phyloP scores from a whole-genome alignment of 1,139 yeast genomes.

The Blastobotrys petasosporus region DNA sequence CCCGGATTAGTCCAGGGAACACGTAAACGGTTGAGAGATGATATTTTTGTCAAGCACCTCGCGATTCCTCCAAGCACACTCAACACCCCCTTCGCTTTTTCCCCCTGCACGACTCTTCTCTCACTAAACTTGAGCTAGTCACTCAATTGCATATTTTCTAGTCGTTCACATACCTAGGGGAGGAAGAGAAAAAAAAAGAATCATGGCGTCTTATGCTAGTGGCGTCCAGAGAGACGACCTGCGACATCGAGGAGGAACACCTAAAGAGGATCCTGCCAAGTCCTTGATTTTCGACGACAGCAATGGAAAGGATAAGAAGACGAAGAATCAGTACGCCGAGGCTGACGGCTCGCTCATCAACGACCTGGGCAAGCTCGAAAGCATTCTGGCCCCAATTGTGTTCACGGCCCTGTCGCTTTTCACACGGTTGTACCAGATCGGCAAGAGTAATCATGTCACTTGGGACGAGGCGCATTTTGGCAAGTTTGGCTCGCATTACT shows the following conservation, averaged over 20 bases:
- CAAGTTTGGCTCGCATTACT: slow-evolving; percentile 40
- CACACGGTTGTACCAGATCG: slow-evolving; percentile 64
- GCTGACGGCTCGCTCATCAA: slow-evolving; percentile 11
- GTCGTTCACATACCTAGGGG: too few relatives aligned
- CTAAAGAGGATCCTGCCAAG: too few relatives aligned
- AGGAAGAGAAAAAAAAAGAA: neutral
- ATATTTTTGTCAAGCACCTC: too few relatives aligned
- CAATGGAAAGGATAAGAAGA: too few relatives aligned
- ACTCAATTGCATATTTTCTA: too few relatives aligned
- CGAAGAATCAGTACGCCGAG: neutral
- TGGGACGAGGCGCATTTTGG: slow-evolving; percentile 98
- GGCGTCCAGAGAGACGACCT: slow-evolving; percentile 16
- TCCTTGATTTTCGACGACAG: too few relatives aligned
- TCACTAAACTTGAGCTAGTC: too few relatives aligned
- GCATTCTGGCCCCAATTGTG: slow-evolving; percentile 47
- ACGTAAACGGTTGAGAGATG: too few relatives aligned
- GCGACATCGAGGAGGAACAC: slow-evolving; percentile 11
- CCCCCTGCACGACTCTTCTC: too few relatives aligned
- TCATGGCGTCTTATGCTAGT: slow-evolving; percentile 18
- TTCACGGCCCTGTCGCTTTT: slow-evolving; percentile 58
- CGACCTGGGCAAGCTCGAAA: slow-evolving; percentile 35
- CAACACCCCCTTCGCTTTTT: too few relatives aligned
- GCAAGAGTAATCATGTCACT: slow-evolving; percentile 57
- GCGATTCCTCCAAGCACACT: too few relatives aligned
- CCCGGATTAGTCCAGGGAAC: too few relatives aligned